Evolutionary conservation across 768 basidiomycete genomes (phyloP).

Genomic region (Suillus clintonianus): DNA sequence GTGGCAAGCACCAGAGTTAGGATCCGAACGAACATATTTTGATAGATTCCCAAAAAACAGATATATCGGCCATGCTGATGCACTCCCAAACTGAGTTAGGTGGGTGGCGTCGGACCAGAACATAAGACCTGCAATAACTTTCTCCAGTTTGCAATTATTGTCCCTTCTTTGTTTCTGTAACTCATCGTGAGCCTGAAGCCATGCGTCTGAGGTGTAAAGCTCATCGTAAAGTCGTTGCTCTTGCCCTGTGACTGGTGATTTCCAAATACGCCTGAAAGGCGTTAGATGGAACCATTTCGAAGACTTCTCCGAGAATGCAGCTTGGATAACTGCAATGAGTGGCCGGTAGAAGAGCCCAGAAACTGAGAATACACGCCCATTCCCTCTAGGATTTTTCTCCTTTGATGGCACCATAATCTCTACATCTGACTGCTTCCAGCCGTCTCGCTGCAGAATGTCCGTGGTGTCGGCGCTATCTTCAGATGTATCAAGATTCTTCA

Average conservation of each 20-base stretch:
- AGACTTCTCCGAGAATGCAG: slow-evolving; percentile 17
- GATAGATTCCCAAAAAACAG: slow-evolving; percentile 40
- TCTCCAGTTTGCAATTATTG: slow-evolving; percentile 15
- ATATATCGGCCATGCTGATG: slow-evolving; percentile 43
- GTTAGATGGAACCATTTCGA: slow-evolving; percentile 26
- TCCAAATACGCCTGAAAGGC: slow-evolving; percentile 30
- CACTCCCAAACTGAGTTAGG: slow-evolving; percentile 30
- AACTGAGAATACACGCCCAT: neutral
- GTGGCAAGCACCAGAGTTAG: slow-evolving; percentile 33
- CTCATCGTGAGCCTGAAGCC: slow-evolving; percentile 27
- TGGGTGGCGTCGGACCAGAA: slow-evolving; percentile 1
- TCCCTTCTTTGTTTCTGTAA: slow-evolving; percentile 29
- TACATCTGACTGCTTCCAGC: neutral
- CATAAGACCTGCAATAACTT: slow-evolving; percentile 7
- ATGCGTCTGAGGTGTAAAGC: slow-evolving; percentile 35
- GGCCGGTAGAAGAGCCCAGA: slow-evolving; percentile 28
- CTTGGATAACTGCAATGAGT: slow-evolving; percentile 17
- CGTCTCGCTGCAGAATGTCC: neutral
- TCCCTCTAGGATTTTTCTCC: slow-evolving; percentile 1
- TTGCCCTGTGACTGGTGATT: slow-evolving; percentile 1
- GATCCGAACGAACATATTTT: slow-evolving; percentile 38
- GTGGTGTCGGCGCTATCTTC: no score
- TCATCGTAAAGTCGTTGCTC: slow-evolving; percentile 25
- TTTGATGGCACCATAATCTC: slow-evolving; percentile 1
- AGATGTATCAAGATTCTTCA: neutral